Conservation (phyloP, 306 rosid genomes). For the Erythrophleum fordii region DNA sequence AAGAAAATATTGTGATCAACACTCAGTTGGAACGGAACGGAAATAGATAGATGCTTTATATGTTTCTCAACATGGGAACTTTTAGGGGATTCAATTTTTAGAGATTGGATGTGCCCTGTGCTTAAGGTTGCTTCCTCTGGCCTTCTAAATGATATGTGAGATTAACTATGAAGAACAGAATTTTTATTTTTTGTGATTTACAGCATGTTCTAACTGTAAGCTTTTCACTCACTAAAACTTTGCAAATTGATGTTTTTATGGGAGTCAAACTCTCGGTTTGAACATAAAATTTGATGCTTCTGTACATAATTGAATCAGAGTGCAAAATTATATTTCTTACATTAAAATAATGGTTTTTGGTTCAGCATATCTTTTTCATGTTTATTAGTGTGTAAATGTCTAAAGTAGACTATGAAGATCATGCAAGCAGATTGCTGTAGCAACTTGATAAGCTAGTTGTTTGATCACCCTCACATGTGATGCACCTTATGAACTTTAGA, state of each 20-base stretch:
- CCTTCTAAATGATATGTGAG: neutral
- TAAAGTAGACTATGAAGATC: neutral
- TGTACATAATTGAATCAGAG: neutral
- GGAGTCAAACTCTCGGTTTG: neutral
- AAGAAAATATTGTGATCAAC: slow-evolving; percentile 6
- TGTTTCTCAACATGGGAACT: neutral
- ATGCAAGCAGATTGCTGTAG: neutral
- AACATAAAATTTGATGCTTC: neutral
- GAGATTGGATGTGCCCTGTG: neutral
- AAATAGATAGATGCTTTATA: neutral
- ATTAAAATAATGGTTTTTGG: neutral
- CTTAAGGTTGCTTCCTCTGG: neutral
- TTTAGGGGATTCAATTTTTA: neutral
- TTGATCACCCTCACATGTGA: neutral
- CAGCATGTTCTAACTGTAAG: neutral
- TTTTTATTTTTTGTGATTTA: neutral
- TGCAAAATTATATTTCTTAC: slow-evolving; percentile 6
- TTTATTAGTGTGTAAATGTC: neutral
- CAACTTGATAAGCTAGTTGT: neutral
- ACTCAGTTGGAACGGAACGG: neutral
- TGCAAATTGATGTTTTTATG: neutral
- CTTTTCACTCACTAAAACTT: neutral
- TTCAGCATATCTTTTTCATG: neutral
- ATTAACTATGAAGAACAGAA: neutral
- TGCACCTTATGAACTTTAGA: neutral